These are phyloP conservation scores for Agroathelia rolfsii DNA, from an alignment of 1,284 basidiomycete genomes.

Conservation along the genomic window DNA sequence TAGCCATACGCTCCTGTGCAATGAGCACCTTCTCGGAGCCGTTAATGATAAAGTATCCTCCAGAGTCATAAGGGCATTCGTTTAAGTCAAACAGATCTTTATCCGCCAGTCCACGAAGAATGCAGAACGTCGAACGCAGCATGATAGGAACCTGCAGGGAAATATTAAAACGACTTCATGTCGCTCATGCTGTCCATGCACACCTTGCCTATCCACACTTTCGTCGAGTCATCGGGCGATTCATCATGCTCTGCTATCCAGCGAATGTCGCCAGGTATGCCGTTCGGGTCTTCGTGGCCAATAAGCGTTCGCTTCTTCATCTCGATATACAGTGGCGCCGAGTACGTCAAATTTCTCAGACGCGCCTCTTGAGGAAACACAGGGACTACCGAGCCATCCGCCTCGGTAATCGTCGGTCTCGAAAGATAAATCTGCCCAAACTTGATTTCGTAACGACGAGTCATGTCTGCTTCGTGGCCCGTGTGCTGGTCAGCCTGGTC, in stretches of 20 bases:
- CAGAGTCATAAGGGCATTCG: slow-evolving; percentile 97
- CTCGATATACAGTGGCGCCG: slow-evolving; percentile 93
- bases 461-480: slow-evolving; percentile 62
- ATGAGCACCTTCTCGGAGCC: slow-evolving; percentile 99
- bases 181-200: slow-evolving; percentile 16
- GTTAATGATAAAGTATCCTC: slow-evolving; percentile 99
- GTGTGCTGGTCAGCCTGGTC: slow-evolving; percentile 96
- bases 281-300: slow-evolving; percentile 75
- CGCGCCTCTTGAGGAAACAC: slow-evolving; percentile 98
- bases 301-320: slow-evolving; percentile 83
- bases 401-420: slow-evolving; percentile 88
- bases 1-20: slow-evolving; percentile 98
- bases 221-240: slow-evolving; percentile 55
- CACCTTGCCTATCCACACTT: slow-evolving; percentile 96
- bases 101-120: slow-evolving; percentile 73
- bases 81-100: slow-evolving; percentile 84
- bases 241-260: slow-evolving; percentile 77
- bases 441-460: slow-evolving; percentile 92
- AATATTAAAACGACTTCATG: slow-evolving; percentile 7
- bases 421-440: slow-evolving; percentile 98
- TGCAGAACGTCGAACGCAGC: slow-evolving; percentile 94
- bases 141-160: slow-evolving; percentile 84
- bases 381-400: slow-evolving; percentile 88
- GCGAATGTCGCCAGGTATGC: slow-evolving; percentile 69
- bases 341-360: slow-evolving; percentile 90